Base-by-base conservation (phyloP, 768 basidiomycete species). In the Tulasnella sp. region DNA sequence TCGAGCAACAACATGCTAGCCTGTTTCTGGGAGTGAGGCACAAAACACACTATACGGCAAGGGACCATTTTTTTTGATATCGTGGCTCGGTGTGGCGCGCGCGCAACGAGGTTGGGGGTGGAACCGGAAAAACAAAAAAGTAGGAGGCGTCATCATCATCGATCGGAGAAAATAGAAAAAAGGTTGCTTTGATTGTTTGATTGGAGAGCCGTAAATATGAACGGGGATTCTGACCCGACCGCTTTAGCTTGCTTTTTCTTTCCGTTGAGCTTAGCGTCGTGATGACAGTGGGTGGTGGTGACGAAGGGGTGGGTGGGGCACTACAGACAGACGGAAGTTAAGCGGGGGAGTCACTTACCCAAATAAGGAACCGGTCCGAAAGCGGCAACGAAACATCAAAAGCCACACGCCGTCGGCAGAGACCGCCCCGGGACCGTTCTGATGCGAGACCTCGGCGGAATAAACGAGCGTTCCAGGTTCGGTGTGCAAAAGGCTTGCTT, bases 331-430 rank as follows among this genome's bases (percentile, higher is more conserved):
- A 54, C 54, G 54, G 54, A 54, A 54, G 54, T 54, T 54, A 54
- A 54, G 54, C 54, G 54, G 54, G 54, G 54, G 54, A 54, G 54
- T 54, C 54, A 54, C 54, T 54, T 54, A 54, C 54, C 54, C 54
- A 54, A 54, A 54, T n/a, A 54, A n/a, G 54, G 54, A 54, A 54
- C 54, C 54, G 54, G 54, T 6, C 54, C 54, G 54, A 54, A 54
- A 2, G 54, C 54, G 54, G 54, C 24, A 54, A 54, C 54, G 54
- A 54, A 54, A 22, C 24, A 54, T 24, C 18, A 20, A 54, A 54
- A 54, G 54, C 54, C 54, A 54, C 54, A 54, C 54, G 54, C 54
- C 54, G 54, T 54, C 54, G 54, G 54, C 54, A 54, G 54, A 22
- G 54, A 54, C 24, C 54, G 54, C n/a, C n/a, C 54, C n/a, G 24